Conservation (phyloP, 108 stramenopile genomes). For the Bacterosira constricta region DNA sequence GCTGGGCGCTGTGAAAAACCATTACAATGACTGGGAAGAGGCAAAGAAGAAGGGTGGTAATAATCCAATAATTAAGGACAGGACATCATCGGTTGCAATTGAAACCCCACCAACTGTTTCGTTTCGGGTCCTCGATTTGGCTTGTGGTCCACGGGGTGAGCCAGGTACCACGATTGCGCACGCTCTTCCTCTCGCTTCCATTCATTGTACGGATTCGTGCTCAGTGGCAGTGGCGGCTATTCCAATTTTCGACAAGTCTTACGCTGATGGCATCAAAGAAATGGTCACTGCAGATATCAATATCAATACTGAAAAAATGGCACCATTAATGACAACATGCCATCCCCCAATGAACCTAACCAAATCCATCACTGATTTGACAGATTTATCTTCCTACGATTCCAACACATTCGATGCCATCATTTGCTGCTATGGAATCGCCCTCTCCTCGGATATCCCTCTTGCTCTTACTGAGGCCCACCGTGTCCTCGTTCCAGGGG, state of each 20-base stretch:
- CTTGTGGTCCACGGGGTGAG: slow-evolving; percentile 3
- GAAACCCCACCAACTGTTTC: too few relatives aligned
- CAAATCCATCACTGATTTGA: not conserved
- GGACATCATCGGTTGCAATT: too few relatives aligned
- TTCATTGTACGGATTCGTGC: not conserved
- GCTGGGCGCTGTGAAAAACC: not conserved
- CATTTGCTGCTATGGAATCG: not conserved
- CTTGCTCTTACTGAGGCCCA: not conserved
- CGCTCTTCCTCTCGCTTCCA: not conserved
- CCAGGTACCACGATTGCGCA: not conserved
- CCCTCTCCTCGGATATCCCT: not conserved
- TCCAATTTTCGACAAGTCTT: not conserved
- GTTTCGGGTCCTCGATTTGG: not conserved
- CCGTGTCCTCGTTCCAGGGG: not conserved
- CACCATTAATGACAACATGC: too few relatives aligned
- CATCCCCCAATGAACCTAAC: not conserved
- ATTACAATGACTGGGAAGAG: not conserved
- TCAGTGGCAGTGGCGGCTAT: not conserved
- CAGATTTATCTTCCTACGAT: not conserved
- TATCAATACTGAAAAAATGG: not conserved
- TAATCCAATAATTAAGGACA: too few relatives aligned
- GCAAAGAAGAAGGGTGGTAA: too few relatives aligned
- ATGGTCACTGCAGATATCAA: not conserved
- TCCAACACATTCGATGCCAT: not conserved
- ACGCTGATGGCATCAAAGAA: not conserved